Percentiles rank a stretch among this genome's conserved stretches.
Evolutionary conservation across 352 stramenopile species (phyloP).

Genomic region (Blastocystis sp.): DNA sequence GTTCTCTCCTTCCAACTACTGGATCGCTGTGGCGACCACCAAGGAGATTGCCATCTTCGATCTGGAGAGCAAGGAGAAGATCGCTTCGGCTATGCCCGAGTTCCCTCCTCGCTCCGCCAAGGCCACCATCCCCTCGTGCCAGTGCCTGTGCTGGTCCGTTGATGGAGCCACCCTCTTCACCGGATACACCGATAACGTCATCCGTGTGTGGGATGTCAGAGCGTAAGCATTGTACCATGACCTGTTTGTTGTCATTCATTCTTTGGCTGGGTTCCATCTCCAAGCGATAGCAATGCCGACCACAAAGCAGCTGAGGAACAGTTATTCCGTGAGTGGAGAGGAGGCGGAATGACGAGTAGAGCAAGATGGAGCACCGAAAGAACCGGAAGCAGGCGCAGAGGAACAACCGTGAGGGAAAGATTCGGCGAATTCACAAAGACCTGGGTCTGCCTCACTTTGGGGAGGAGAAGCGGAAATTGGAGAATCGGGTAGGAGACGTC

Average conservation of each 20-base stretch:
- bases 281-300: background rate
- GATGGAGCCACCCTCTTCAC: background rate
- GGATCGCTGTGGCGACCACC: too few species aligned
- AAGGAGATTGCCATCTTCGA: too few species aligned
- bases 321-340: background rate
- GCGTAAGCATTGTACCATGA: too few species aligned
- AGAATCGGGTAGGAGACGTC: background rate
- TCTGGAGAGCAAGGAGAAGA: too few species aligned
- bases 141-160: background rate
- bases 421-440: background rate
- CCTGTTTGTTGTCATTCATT: too few species aligned
- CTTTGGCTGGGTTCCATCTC: too few species aligned
- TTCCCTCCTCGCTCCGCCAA: background rate
- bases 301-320: background rate
- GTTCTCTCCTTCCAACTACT: too few species aligned
- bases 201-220: conserved; percentile 70
- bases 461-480: background rate
- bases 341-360: background rate
- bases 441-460: background rate
- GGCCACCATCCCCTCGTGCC: background rate
- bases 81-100: background rate
- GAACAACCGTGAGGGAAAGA: background rate
- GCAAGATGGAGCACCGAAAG: background rate
- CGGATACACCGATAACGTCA: conserved; percentile 84
- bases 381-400: background rate